phyloP scores from a whole-genome alignment of 768 basidiomycete genomes.

The Mycena olivaceomarginata region DNA sequence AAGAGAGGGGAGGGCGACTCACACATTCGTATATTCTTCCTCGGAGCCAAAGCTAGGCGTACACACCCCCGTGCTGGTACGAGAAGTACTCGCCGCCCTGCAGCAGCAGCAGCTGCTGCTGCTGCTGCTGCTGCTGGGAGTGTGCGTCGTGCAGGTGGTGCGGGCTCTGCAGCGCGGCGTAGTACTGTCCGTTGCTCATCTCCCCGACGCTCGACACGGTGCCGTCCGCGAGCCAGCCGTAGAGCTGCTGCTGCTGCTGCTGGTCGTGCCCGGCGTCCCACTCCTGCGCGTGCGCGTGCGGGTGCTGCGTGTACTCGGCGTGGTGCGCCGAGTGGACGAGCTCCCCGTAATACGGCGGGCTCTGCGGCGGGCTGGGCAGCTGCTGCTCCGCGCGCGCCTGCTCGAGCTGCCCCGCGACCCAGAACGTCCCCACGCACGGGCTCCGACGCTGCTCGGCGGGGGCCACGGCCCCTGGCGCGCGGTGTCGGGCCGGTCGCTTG shows the following conservation, averaged over 20 bases:
- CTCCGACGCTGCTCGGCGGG: too few relatives aligned
- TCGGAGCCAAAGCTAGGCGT: not conserved
- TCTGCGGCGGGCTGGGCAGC: slow-evolving; percentile 41
- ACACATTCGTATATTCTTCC: not conserved
- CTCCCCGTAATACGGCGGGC: slow-evolving; percentile 25
- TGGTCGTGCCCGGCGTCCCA: not conserved
- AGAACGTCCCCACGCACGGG: slow-evolving; percentile 17
- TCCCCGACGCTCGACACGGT: not conserved
- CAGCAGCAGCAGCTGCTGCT: not conserved
- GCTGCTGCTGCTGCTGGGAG: not conserved
- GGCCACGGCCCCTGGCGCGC: too few relatives aligned
- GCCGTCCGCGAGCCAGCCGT: not conserved
- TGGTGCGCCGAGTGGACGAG: not conserved
- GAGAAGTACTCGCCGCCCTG: not conserved
- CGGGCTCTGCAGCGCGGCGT: slow-evolving; percentile 27
- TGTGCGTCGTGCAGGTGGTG: not conserved
- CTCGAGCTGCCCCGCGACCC: not conserved
- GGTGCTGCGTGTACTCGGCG: too few relatives aligned
- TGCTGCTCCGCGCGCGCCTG: slow-evolving; percentile 3
- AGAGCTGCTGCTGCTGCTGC: not conserved
- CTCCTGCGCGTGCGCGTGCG: not conserved
- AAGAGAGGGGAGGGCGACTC: too few relatives aligned
- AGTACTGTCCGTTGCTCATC: slow-evolving; percentile 44
- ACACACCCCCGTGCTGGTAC: not conserved
- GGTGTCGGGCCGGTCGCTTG: not conserved